phyloP scores from a whole-genome alignment of 2,329 filamentous ascomycete species.

The Arthrinium phaeospermum region DNA sequence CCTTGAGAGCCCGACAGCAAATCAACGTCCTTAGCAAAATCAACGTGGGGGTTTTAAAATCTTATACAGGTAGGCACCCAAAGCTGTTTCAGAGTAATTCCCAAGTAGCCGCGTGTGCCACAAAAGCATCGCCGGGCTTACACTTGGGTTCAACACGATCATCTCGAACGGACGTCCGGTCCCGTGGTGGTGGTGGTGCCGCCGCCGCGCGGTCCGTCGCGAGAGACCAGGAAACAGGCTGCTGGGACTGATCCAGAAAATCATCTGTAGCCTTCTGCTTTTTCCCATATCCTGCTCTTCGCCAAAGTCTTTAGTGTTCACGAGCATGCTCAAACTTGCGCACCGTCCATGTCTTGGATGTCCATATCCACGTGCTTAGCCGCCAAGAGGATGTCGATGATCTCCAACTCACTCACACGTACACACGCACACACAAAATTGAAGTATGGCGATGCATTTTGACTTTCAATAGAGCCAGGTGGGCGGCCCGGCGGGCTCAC shows the following conservation, averaged over 20 bases:
- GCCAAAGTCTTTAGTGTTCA: too few species aligned
- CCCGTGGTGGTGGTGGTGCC: neutral
- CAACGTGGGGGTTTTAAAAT: neutral
- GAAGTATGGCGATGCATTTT: neutral
- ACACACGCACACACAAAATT: neutral
- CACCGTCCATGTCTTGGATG: neutral
- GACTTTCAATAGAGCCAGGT: neutral
- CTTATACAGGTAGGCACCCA: neutral
- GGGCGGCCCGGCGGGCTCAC: neutral
- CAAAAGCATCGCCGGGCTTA: neutral
- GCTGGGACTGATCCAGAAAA: neutral
- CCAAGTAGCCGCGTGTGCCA: neutral
- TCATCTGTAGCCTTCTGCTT: neutral
- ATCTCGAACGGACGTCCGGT: neutral
- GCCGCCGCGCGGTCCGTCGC: neutral
- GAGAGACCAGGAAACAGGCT: neutral
- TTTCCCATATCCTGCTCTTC: neutral
- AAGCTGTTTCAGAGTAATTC: neutral
- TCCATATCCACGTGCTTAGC: neutral
- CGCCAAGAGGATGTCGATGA: neutral
- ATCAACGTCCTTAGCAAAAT: neutral
- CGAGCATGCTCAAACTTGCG: neutral
- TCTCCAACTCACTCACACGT: neutral
- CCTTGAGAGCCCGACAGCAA: neutral
- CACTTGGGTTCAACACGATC: neutral